Conservation (phyloP, 805 yeast species). For the Nakazawaea peltata region DNA sequence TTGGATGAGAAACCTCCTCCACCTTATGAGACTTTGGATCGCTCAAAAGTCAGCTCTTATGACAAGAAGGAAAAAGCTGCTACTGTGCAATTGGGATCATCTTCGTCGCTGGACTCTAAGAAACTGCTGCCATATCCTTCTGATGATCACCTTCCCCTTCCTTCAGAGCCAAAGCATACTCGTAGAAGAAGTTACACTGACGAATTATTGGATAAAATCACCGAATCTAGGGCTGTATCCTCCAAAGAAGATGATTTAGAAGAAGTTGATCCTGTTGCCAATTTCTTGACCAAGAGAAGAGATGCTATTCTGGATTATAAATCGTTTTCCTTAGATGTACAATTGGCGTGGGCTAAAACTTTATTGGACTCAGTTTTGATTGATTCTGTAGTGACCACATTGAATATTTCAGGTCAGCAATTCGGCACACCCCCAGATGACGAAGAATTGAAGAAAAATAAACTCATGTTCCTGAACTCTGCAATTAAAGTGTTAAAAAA, state of each 20-base stretch:
- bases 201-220: conserved; percentile 4
- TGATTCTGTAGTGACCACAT: conserved; percentile 32
- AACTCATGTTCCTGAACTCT: conserved; percentile 46
- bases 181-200: conserved; percentile 6
- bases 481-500: conserved; percentile 55
- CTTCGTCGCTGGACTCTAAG: neutral
- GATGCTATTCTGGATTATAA: conserved; percentile 26
- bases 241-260: neutral
- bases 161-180: neutral
- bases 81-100: neutral
- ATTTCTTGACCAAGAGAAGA: conserved; percentile 23
- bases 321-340: conserved; percentile 40
- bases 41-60: neutral
- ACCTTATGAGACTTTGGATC: conserved; percentile 5
- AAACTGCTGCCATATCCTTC: conserved; percentile 2
- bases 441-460: conserved; percentile 40
- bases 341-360: conserved; percentile 55
- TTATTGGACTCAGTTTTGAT: conserved; percentile 40
- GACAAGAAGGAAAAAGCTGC: neutral
- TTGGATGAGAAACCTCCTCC: conserved; percentile 7
- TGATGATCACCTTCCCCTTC: neutral
- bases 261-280: conserved; percentile 7
- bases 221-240: neutral
- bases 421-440: conserved; percentile 28
- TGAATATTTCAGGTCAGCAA: conserved; percentile 38